Conservation (phyloP, 495 filamentous ascomycete species). For the Penicillium paradoxum region DNA sequence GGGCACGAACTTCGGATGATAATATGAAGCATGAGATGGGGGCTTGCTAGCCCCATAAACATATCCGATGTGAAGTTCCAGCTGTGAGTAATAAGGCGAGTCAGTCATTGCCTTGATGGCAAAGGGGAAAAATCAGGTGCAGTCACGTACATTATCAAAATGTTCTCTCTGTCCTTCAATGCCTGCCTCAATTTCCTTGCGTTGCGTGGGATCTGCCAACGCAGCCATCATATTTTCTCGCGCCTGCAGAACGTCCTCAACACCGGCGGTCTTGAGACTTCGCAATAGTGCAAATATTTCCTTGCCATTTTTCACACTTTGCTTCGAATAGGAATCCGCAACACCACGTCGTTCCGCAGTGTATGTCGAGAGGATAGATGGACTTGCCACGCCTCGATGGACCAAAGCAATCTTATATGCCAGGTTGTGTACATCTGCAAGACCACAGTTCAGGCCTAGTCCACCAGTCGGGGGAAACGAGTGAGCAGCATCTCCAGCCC, state of each 20-base stretch:
- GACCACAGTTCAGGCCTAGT: conserved; percentile 31
- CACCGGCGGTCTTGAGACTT: conserved; percentile 18
- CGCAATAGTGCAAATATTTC: conserved; percentile 24
- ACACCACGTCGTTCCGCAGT: conserved; percentile 21
- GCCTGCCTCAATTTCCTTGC: conserved; percentile 5
- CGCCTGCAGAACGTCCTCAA: conserved; percentile 6
- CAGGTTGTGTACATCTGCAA: conserved; percentile 33
- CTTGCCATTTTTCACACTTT: conserved; percentile 29
- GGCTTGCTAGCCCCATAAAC: conserved; percentile 22
- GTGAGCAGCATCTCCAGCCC: conserved; percentile 51
- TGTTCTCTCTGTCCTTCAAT: conserved; percentile 26
- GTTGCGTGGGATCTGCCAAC: conserved; percentile 2
- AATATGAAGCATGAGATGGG: conserved; percentile 22
- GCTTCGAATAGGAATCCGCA: conserved; percentile 23
- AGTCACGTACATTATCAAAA: conserved; percentile 23
- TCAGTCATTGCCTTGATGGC: background rate
- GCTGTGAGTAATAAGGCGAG: background rate
- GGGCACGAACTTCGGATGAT: conserved; percentile 13
- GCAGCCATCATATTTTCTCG: conserved; percentile 3
- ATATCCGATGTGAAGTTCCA: conserved; percentile 29
- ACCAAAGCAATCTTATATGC: conserved; percentile 33
- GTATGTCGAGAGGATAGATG: conserved; percentile 14
- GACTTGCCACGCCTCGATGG: conserved; percentile 11
- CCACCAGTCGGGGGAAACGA: conserved; percentile 33
- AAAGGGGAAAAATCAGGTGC: background rate